These are phyloP conservation scores for Saccharomyces hybrid DNA, from an alignment of 1,139 yeast species.

Conservation along the genomic window DNA sequence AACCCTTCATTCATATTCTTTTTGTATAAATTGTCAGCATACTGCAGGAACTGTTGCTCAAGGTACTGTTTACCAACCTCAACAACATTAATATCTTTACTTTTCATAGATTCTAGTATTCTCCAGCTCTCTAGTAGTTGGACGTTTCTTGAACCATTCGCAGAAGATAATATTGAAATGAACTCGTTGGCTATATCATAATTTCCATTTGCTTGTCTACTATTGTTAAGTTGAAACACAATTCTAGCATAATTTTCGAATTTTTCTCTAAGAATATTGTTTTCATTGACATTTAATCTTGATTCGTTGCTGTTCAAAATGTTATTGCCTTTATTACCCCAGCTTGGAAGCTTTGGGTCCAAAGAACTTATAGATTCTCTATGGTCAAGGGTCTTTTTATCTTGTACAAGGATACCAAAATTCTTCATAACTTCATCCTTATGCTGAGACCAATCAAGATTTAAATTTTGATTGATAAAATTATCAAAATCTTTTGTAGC, in stretches of 20 bases:
- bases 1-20: slow-evolving; percentile 57
- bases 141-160: slow-evolving; percentile 49
- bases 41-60: slow-evolving; percentile 69
- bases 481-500: slow-evolving; percentile 81
- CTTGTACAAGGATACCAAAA: slow-evolving; percentile 41
- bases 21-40: slow-evolving; percentile 64
- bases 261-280: slow-evolving; percentile 41
- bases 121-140: slow-evolving; percentile 63
- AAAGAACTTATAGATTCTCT: neutral
- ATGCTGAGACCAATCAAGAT: slow-evolving; percentile 77
- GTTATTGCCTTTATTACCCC: slow-evolving; percentile 30
- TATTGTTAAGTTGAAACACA: slow-evolving; percentile 60
- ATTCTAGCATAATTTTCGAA: slow-evolving; percentile 71
- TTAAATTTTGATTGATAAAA: slow-evolving; percentile 63
- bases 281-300: slow-evolving; percentile 37
- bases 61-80: slow-evolving; percentile 53
- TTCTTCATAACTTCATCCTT: slow-evolving; percentile 65
- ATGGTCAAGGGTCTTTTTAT: slow-evolving; percentile 30
- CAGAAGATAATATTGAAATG: slow-evolving; percentile 30
- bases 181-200: slow-evolving; percentile 32
- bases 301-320: slow-evolving; percentile 31
- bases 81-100: slow-evolving; percentile 36
- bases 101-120: slow-evolving; percentile 35
- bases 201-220: slow-evolving; percentile 46
- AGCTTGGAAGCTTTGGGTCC: slow-evolving; percentile 28